phyloP scores from a whole-genome alignment of 768 basidiomycete genomes.

The Rickenella mellea region DNA sequence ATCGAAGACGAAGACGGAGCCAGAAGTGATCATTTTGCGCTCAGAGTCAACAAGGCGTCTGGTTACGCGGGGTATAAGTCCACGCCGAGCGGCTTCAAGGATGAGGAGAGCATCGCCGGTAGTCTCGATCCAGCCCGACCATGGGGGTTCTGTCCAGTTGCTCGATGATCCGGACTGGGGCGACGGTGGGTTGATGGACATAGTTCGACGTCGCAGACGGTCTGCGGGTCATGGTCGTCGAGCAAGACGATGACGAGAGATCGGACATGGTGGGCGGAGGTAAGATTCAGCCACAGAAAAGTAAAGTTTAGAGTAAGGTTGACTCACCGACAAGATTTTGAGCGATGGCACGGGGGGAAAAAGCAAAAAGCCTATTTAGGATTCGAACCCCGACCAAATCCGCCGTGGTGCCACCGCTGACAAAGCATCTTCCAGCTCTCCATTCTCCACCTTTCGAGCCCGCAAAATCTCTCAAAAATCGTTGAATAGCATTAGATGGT shows the following conservation, averaged over 20 bases:
- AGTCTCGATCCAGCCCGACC: conserved; percentile 91
- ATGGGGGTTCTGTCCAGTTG: conserved; percentile 82
- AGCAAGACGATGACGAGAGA: conserved; percentile 16
- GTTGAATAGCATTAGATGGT: no score
- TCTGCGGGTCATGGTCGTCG: conserved; percentile 7
- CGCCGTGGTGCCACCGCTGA: no score
- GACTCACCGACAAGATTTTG: conserved; percentile 44
- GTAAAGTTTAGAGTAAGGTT: conserved; percentile 65
- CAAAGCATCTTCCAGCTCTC: no score
- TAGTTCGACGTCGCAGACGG: conserved; percentile 12
- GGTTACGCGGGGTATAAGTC: conserved; percentile 86
- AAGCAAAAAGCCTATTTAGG: conserved; percentile 21
- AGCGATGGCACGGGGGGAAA: conserved; percentile 32
- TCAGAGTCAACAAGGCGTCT: conserved; percentile 88
- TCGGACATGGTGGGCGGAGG: conserved; percentile 11
- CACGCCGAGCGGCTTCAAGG: conserved; percentile 86
- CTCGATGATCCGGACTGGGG: conserved; percentile 21
- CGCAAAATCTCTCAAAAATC: no score
- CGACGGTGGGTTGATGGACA: conserved; percentile 20
- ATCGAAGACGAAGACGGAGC: conserved; percentile 95
- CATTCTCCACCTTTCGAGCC: no score
- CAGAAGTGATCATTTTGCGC: conserved; percentile 85
- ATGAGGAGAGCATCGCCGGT: conserved; percentile 94
- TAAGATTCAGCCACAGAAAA: conserved; percentile 24
- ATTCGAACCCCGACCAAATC: conserved; percentile 13